Conservation (phyloP, 169 alveolate genomes). For the Babesia ovis region DNA sequence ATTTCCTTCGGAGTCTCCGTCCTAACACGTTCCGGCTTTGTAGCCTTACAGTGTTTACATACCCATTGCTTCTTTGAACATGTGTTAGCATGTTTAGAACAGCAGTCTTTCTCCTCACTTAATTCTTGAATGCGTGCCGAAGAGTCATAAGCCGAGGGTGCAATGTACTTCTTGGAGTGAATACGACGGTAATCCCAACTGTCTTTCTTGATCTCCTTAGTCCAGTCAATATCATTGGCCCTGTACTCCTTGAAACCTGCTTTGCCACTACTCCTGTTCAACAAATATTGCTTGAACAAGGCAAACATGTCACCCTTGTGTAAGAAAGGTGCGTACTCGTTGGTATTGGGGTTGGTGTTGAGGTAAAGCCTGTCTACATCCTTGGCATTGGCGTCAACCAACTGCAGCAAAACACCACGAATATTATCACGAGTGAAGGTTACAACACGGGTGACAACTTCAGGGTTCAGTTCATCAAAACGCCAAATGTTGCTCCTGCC, state of each 20-base stretch:
- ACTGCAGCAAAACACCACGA: slow-evolving; percentile 17
- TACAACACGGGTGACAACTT: slow-evolving; percentile 29
- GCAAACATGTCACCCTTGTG: slow-evolving; percentile 50
- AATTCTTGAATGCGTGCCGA: neutral
- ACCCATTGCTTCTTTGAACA: neutral
- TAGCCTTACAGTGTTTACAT: neutral
- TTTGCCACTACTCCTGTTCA: slow-evolving; percentile 22
- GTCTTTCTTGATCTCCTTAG: neutral
- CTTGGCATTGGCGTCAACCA: slow-evolving; percentile 17
- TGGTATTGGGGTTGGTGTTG: slow-evolving; percentile 34
- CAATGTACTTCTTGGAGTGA: neutral
- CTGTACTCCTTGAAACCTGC: slow-evolving; percentile 4
- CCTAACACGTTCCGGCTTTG: neutral
- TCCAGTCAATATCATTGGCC: slow-evolving; percentile 35
- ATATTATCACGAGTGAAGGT: slow-evolving; percentile 18
- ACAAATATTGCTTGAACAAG: slow-evolving; percentile 18
- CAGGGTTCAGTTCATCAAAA: slow-evolving; percentile 32
- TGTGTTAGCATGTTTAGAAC: neutral
- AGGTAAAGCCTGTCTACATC: slow-evolving; percentile 24
- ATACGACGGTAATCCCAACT: neutral
- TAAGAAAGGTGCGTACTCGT: slow-evolving; percentile 20
- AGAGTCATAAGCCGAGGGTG: neutral
- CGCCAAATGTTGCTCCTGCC: slow-evolving; percentile 3
- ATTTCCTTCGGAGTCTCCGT: slow-evolving; percentile 7
- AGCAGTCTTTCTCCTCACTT: slow-evolving; percentile 1